phyloP scores from a whole-genome alignment of 345 rosid species.

The Xanthoceras sorbifolium region DNA sequence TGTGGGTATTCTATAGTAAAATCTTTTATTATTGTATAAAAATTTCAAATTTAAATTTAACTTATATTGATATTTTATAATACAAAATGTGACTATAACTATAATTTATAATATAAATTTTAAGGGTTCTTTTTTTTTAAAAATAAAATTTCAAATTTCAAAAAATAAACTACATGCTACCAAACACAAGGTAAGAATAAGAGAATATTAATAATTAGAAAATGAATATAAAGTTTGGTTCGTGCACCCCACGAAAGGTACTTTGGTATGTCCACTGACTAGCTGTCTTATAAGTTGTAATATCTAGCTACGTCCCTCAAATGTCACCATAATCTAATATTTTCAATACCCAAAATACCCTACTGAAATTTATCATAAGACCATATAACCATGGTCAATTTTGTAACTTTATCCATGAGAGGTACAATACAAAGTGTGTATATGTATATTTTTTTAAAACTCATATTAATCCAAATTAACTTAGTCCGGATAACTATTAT shows the following conservation, averaged over 20 bases:
- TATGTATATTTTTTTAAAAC: no score
- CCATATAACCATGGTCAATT: no score
- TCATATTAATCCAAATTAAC: no score
- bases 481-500: no score
- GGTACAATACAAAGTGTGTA: background rate
- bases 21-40: background rate
- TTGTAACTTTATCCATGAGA: background rate
- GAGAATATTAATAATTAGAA: background rate
- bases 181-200: background rate
- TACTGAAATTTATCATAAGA: background rate
- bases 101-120: no score
- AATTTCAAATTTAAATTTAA: no score
- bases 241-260: constrained; percentile 22
- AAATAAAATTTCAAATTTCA: background rate
- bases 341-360: background rate
- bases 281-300: background rate
- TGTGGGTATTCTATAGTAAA: no score
- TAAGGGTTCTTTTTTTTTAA: no score
- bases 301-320: constrained; percentile 9
- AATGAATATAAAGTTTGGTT: background rate
- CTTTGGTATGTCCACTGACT: constrained; percentile 20
- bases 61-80: no score
- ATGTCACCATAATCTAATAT: background rate
- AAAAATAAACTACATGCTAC: background rate
- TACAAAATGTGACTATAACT: no score